phyloP scores from a whole-genome alignment of 2,329 filamentous ascomycete species.

The Penicillium sp. region DNA sequence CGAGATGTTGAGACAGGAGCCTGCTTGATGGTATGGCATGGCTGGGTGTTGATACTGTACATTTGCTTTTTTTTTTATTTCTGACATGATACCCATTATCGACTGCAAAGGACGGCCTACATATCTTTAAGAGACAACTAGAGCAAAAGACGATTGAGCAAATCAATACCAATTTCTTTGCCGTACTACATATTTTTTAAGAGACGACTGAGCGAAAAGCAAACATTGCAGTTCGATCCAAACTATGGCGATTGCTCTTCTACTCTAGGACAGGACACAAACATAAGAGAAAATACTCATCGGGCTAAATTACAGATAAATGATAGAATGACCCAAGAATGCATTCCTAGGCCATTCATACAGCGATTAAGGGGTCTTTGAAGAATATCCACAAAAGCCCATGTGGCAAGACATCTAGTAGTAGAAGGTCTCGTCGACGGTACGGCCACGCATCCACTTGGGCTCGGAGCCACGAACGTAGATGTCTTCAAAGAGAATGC shows the following conservation, averaged over 20 bases:
- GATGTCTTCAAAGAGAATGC: conserved; percentile 94
- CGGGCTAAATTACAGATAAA: conserved; percentile 43
- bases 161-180: no score
- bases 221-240: neutral
- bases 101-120: neutral
- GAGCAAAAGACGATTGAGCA: no score
- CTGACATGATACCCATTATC: conserved; percentile 23
- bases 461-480: conserved; percentile 89
- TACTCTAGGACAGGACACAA: conserved; percentile 29
- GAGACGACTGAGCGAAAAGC: neutral
- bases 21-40: conserved; percentile 18
- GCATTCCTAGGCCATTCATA: conserved; percentile 8
- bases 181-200: no score
- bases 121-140: neutral
- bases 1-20: conserved; percentile 41
- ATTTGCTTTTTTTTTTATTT: neutral
- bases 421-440: conserved; percentile 89
- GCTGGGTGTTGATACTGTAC: neutral
- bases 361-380: conserved; percentile 16
- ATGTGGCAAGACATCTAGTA: conserved; percentile 47
- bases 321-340: conserved; percentile 26
- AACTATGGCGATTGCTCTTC: conserved; percentile 25
- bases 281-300: conserved; percentile 32
- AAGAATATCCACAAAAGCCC: conserved; percentile 7
- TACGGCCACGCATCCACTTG: conserved; percentile 80